Conservation (phyloP, 257 asterid genomes). For the Rubia yunnanensis region DNA sequence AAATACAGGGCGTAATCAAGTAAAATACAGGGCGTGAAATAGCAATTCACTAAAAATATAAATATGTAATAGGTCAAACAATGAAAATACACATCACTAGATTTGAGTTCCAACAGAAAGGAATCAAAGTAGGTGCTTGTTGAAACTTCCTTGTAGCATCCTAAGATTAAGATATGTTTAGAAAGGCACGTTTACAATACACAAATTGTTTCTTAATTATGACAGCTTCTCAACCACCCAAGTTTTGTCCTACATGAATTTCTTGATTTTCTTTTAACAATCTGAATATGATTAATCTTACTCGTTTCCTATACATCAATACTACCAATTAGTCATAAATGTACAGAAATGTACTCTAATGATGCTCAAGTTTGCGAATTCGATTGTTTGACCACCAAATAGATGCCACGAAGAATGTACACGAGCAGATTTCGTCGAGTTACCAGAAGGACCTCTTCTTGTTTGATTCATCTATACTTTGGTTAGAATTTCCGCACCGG, state of each 20-base stretch:
- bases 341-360: neutral
- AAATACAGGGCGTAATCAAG: no score
- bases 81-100: no score
- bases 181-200: neutral
- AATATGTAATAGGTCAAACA: no score
- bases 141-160: neutral
- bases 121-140: neutral
- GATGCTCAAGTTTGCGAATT: neutral
- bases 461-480: slow-evolving; percentile 23
- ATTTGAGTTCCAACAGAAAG: no score
- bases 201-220: neutral
- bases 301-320: neutral
- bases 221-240: neutral
- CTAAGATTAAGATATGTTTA: neutral
- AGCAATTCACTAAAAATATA: no score
- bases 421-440: neutral
- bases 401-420: neutral
- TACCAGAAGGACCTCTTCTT: neutral
- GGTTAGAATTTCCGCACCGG: slow-evolving; percentile 87
- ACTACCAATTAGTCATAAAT: neutral
- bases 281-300: neutral
- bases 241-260: neutral
- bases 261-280: neutral
- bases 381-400: neutral
- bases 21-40: no score